Evolutionary conservation across 352 stramenopile species (phyloP).

Genomic region (Pythium aristosporum): DNA sequence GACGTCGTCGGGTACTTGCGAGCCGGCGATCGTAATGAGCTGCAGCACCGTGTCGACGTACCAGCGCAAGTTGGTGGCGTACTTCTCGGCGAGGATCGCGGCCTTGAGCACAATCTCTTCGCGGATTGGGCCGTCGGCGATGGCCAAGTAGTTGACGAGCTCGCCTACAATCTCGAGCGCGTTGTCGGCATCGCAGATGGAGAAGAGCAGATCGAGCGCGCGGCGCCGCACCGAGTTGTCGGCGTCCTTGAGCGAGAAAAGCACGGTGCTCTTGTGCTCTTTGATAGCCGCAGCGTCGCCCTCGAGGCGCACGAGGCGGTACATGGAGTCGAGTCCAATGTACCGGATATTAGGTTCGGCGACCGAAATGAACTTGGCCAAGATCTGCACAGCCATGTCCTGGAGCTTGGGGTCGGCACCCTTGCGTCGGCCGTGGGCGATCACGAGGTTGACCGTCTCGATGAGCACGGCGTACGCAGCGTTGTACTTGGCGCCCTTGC

Average conservation of each 20-base stretch:
- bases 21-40: slow-evolving; percentile 94
- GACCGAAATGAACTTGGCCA: slow-evolving; percentile 97
- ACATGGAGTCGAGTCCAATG: slow-evolving; percentile 96
- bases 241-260: slow-evolving; percentile 96
- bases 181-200: slow-evolving; percentile 97
- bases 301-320: slow-evolving; percentile 90
- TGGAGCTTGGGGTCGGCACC: slow-evolving; percentile 78
- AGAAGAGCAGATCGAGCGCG: slow-evolving; percentile 97
- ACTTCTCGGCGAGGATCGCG: slow-evolving; percentile 98
- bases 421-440: slow-evolving; percentile 82
- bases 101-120: slow-evolving; percentile 98
- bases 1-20: slow-evolving; percentile 93
- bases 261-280: slow-evolving; percentile 94
- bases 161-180: slow-evolving; percentile 95
- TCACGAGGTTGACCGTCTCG: slow-evolving; percentile 97
- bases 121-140: slow-evolving; percentile 92
- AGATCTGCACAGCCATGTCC: slow-evolving; percentile 90
- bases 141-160: slow-evolving; percentile 93
- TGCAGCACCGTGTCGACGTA: slow-evolving; percentile 99
- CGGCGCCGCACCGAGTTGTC: slow-evolving; percentile 95
- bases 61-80: slow-evolving; percentile 93
- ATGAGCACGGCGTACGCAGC: slow-evolving; percentile 96
- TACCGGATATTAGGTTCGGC: slow-evolving; percentile 98
- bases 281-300: slow-evolving; percentile 87
- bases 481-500: slow-evolving; percentile 93